phyloP scores from a whole-genome alignment of 2,329 filamentous ascomycete species.

The Lomentospora prolificans region DNA sequence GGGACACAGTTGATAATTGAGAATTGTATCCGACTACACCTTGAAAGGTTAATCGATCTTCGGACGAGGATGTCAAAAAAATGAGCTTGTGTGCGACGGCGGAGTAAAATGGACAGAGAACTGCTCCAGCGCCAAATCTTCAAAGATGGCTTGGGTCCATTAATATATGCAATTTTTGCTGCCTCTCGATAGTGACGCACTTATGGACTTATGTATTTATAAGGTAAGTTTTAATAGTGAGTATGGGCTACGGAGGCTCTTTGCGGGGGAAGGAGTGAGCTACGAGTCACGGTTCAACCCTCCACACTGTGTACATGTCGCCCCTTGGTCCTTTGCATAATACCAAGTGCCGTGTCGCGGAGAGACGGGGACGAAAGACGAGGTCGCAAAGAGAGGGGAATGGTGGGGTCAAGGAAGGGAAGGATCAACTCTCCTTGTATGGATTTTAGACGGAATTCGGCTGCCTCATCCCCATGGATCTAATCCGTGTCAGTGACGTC shows the following conservation, averaged over 20 bases:
- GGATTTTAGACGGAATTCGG: too few relatives aligned
- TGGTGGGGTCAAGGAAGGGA: background rate
- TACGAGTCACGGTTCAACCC: background rate
- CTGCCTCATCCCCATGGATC: too few relatives aligned
- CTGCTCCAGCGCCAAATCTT: background rate
- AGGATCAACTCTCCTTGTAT: too few relatives aligned
- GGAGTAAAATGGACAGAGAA: background rate
- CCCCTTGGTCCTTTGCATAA: background rate
- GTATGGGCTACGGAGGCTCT: background rate
- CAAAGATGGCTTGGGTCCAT: background rate
- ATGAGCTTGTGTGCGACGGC: background rate
- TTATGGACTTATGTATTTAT: background rate
- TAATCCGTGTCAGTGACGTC: too few relatives aligned
- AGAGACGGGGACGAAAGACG: slow-evolving; percentile 4
- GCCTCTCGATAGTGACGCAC: background rate
- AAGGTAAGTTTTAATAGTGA: background rate
- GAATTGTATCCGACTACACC: background rate
- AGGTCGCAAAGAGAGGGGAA: background rate
- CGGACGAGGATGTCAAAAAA: background rate
- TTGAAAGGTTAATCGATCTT: background rate
- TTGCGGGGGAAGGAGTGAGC: background rate
- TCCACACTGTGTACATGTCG: background rate
- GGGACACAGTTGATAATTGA: background rate
- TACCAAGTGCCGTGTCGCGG: slow-evolving; percentile 1
- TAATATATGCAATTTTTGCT: background rate